Conservation (phyloP, 305 asterid species). For the Galium porrigens region DNA sequence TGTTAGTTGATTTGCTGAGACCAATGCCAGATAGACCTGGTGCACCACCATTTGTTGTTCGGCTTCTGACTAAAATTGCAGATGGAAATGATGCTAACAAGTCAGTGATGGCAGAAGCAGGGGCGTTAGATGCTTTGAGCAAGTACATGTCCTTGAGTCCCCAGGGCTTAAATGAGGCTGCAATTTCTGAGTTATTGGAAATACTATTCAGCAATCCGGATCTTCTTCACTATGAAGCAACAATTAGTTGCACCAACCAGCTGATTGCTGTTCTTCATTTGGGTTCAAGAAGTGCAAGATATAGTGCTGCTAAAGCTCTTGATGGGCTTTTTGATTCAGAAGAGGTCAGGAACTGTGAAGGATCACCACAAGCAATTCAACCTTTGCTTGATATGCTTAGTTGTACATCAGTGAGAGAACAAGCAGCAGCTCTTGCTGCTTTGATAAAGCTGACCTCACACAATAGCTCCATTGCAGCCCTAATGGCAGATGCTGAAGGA, state of each 20-base stretch:
- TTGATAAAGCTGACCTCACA: slow-evolving; percentile 53
- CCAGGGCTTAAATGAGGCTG: slow-evolving; percentile 62
- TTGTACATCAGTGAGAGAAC: slow-evolving; percentile 44
- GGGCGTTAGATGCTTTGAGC: slow-evolving; percentile 61
- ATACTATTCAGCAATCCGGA: slow-evolving; percentile 53
- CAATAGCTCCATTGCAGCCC: slow-evolving; percentile 36
- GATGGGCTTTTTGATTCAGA: slow-evolving; percentile 55
- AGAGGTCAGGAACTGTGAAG: slow-evolving; percentile 51
- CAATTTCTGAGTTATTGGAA: slow-evolving; percentile 59
- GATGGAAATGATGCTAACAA: slow-evolving; percentile 59
- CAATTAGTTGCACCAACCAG: slow-evolving; percentile 54
- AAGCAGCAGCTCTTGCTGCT: slow-evolving; percentile 53
- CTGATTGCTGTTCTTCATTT: slow-evolving; percentile 82
- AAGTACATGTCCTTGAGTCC: slow-evolving; percentile 80
- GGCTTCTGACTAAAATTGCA: slow-evolving; percentile 56
- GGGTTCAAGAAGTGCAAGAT: slow-evolving; percentile 72
- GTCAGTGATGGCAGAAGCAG: slow-evolving; percentile 73
- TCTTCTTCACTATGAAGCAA: slow-evolving; percentile 46
- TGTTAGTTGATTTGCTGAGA: slow-evolving; percentile 68
- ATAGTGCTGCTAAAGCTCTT: slow-evolving; percentile 69
- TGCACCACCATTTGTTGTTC: slow-evolving; percentile 62
- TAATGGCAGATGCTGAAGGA: slow-evolving; percentile 57
- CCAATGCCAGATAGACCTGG: slow-evolving; percentile 81
- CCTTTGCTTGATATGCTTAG: slow-evolving; percentile 70
- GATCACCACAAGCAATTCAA: slow-evolving; percentile 60